Conservation (phyloP, 306 rosid genomes). For the Betula pendula region DNA sequence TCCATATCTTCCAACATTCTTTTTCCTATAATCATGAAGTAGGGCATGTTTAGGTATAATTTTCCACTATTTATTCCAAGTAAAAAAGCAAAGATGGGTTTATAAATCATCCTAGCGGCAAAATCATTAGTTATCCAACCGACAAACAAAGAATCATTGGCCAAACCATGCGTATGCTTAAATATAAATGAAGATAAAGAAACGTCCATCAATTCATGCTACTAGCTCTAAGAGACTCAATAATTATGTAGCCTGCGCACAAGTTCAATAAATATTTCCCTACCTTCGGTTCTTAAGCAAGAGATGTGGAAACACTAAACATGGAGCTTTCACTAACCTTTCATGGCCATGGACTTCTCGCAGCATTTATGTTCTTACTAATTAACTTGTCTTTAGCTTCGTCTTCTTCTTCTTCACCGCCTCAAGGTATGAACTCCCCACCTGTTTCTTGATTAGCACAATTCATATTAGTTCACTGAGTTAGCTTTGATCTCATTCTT, state of each 20-base stretch:
- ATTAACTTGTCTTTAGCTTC: conserved; percentile 28
- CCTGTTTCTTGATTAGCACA: not conserved
- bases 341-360: conserved; percentile 32
- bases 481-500: conserved; percentile 10
- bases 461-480: conserved; percentile 1
- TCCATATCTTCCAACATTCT: not conserved
- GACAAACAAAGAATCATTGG: conserved; percentile 45
- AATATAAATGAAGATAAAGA: conserved; percentile 8
- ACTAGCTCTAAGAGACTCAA: conserved; percentile 26
- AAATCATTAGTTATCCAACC: conserved; percentile 40
- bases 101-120: conserved; percentile 33
- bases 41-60: conserved; percentile 13
- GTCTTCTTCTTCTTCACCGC: conserved; percentile 29
- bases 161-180: conserved; percentile 48
- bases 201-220: conserved; percentile 43
- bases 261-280: conserved; percentile 36
- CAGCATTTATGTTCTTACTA: conserved; percentile 30
- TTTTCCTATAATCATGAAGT: conserved; percentile 26
- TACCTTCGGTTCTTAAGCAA: conserved; percentile 22
- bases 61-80: conserved; percentile 9
- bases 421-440: conserved; percentile 43
- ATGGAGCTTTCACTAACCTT: conserved; percentile 41
- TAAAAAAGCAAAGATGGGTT: conserved; percentile 1
- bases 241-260: conserved; percentile 28
- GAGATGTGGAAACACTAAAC: conserved; percentile 20